Percentiles rank a stretch among this genome's conserved stretches.
Conservation (phyloP, 2,329 filamentous ascomycete genomes). For the Diplocarpon rosae region DNA sequence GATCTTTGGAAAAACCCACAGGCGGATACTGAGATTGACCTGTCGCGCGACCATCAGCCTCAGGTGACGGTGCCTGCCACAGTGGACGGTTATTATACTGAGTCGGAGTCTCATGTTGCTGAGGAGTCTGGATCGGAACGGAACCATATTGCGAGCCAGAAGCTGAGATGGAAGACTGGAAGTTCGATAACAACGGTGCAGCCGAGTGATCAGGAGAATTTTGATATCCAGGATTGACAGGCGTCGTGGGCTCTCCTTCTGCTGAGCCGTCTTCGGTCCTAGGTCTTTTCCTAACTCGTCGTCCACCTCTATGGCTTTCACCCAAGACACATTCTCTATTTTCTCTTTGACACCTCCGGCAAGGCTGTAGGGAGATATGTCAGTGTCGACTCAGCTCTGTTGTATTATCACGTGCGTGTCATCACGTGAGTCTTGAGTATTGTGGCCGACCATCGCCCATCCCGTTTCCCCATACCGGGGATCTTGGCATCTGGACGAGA, state of each 20-base stretch:
- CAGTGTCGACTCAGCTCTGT: background rate
- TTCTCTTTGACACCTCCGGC: slow-evolving; percentile 26
- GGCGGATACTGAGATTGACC: slow-evolving; percentile 16
- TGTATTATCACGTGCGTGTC: background rate
- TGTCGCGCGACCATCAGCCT: slow-evolving; percentile 14
- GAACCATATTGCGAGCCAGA: slow-evolving; percentile 8
- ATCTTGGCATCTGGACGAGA: background rate
- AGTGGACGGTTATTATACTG: slow-evolving; percentile 13
- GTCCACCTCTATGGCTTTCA: slow-evolving; percentile 26
- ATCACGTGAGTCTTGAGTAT: background rate
- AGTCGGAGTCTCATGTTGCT: slow-evolving; percentile 10
- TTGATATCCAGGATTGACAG: background rate
- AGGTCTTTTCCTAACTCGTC: slow-evolving; percentile 25
- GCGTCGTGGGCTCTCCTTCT: background rate
- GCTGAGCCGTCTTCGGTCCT: slow-evolving; percentile 16
- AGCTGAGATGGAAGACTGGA: background rate
- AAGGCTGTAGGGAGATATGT: slow-evolving; percentile 18
- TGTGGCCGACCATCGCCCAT: too few species aligned
- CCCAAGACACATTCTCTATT: slow-evolving; percentile 25
- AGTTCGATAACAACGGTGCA: background rate
- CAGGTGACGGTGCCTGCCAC: slow-evolving; percentile 15
- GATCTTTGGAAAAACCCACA: slow-evolving; percentile 8
- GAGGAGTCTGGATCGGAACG: slow-evolving; percentile 5
- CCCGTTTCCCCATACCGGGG: too few species aligned
- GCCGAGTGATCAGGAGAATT: background rate